Evolutionary conservation across 768 basidiomycete species (phyloP), one percentile per base, ranked within the genome.

Genomic region (Mycena capillaripes): DNA sequence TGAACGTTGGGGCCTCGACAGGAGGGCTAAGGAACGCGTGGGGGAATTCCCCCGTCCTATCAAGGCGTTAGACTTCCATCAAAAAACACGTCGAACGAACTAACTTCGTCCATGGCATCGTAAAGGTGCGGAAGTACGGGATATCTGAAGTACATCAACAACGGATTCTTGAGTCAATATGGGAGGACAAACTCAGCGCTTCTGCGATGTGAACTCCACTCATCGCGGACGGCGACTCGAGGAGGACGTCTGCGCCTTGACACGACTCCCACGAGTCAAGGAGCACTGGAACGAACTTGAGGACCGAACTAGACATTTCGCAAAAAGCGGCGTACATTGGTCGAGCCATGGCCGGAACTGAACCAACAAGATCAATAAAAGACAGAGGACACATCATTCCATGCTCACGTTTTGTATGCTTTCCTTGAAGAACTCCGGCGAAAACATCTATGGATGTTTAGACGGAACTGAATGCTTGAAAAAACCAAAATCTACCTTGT

Each of bases 141-240:
- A 92, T 91, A 50, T 85, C 85, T 86, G 67, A 21, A 67, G n/a
- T n/a, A 42, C 25, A 60, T 69, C 42, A 74, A 42, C 17, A 38
- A 25, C 19, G 5, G 1, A 44, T 36, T 34, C 34, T 62, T 30
- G 17, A 50, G 60, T 27, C 16, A 40, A 50, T 17, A 38, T 27
- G n/a, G 21, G 25, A 30, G 32, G 36, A 84, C 85, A 64, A 66
- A 88, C 89, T 82, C 19, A 92, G 81, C 4, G 89, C 90, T 79
- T 93, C 92, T 12, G 92, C 90, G 69, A 93, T 92, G 78, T 93
- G 92, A 3, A 92, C 88, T 48, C 92, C 92, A 5, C 90, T 88
- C 90, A 92, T 91, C 2, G 91, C 89, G 4, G 90, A 91, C 0
- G 92, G 91, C 52, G 87, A 89, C 77, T 93, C 92, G 53, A 92